Evolutionary conservation across 768 basidiomycete genomes (phyloP), one percentile per base, ranked within the genome.

Genomic region (Lactifluus piperatus): DNA sequence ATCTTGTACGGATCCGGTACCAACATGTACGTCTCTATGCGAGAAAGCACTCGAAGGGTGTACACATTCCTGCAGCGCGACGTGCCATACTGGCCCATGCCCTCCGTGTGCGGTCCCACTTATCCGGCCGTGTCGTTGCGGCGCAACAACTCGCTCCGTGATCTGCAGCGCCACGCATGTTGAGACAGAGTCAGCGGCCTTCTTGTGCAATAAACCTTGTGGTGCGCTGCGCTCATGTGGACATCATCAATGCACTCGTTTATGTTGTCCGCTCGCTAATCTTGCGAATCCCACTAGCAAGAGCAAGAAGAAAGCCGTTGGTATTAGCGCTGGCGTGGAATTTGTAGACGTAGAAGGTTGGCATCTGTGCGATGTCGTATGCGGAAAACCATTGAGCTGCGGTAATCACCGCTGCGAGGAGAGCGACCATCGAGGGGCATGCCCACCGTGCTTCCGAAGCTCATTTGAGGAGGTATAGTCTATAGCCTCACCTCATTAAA

Each of bases 191-290:
- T 50, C 68, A 54, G 72, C 70, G 2, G 86, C 91, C 56, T 78
- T 94, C 43, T 70, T 87, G 1, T 98, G 97, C 71, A 86, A 92
- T 56, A 79, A 81, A 32, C 81, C 84, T 1, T 99, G 97, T 68
- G 73, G 74, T 20, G 88, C 85, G 0, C 74, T 92, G 10, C 81
- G 93, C 16, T 79, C 81, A 8, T 98, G 97, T 68, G 91, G 94
- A 0, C 77, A 84, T 22, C 97, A 99, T 67, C 84, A 87, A 62
- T 98, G 97, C 68, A 76, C 77, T 18, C 79, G 94, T 4, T 59
- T 86, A 9, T 98, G 97, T 69, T 99, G 97, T 66, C 94, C 97
- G 0, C 79, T 97, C 0, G 87, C 92, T 0, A 81, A 78, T 20
- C 72, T 88, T 5, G 76, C 79, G 13, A 67, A 71, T 14, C 61